These are phyloP conservation scores for Ceratobasidium sp. DNA, from an alignment of 1,284 basidiomycete genomes.

Conservation along the genomic window DNA sequence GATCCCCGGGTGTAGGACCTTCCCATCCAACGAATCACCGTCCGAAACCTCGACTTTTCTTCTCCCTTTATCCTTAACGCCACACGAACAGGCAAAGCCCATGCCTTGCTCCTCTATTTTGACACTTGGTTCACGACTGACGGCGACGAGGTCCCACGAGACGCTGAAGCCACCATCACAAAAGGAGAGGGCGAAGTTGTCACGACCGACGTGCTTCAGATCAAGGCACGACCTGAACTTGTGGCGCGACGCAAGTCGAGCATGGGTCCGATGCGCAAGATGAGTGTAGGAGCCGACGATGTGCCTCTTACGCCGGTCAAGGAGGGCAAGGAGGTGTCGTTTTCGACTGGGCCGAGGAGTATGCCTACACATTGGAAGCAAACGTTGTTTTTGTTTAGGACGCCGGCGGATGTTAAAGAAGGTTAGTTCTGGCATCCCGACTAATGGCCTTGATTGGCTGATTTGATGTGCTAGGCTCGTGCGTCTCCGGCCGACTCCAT, in stretches of 20 bases:
- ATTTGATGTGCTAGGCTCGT: constrained; percentile 65
- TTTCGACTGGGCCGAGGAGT: constrained; percentile 88
- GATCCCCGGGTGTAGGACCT: constrained; percentile 68
- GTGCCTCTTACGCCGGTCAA: constrained; percentile 9
- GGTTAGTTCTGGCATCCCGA: constrained; percentile 62
- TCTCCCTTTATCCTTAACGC: constrained; percentile 78
- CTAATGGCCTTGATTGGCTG: constrained; percentile 23
- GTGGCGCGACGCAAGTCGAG: constrained; percentile 44
- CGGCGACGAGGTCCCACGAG: constrained; percentile 66
- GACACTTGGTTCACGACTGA: constrained; percentile 88
- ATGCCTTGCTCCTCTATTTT: constrained; percentile 92
- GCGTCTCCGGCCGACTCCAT: constrained; percentile 84
- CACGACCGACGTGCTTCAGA: constrained; percentile 48
- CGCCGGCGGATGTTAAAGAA: constrained; percentile 79
- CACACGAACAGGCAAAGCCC: constrained; percentile 72
- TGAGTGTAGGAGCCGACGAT: constrained; percentile 22
- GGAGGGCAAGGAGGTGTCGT: constrained; percentile 48
- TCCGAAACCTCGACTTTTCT: constrained; percentile 82
- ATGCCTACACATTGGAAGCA: constrained; percentile 99
- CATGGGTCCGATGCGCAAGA: constrained; percentile 43
- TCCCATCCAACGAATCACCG: constrained; percentile 71
- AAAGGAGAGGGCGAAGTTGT: constrained; percentile 50
- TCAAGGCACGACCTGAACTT: constrained; percentile 44
- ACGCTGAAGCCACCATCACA: constrained; percentile 52
- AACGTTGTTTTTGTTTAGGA: constrained; percentile 87